Evolutionary conservation across 495 filamentous ascomycete genomes (phyloP).

Genomic region (Stereocaulon alpinum): DNA sequence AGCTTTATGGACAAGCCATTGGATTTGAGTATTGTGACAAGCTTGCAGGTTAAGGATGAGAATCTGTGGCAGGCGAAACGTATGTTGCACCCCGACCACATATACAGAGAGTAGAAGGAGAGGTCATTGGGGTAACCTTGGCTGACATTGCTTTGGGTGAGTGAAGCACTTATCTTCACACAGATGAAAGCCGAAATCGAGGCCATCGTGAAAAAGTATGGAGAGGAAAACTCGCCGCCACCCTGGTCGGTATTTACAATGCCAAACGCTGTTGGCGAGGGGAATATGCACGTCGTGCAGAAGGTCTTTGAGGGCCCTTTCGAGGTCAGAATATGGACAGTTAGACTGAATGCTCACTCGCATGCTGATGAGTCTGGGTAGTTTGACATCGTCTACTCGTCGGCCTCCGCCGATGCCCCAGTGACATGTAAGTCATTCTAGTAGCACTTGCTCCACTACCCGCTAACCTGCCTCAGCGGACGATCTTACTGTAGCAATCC

Average conservation of each 20-base stretch:
- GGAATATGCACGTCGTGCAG: constrained; percentile 84
- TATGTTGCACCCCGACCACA: constrained; percentile 15
- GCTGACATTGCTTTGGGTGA: constrained; percentile 18
- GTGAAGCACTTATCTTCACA: constrained; percentile 53
- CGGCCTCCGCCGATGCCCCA: constrained; percentile 52
- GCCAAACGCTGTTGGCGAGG: constrained; percentile 51
- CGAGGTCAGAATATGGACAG: constrained; percentile 38
- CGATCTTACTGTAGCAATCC: constrained; percentile 58
- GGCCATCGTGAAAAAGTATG: constrained; percentile 53
- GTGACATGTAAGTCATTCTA: constrained; percentile 42
- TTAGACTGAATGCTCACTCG: not conserved
- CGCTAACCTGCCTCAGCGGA: constrained; percentile 43
- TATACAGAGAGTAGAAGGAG: too few species aligned
- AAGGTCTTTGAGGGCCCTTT: constrained; percentile 87
- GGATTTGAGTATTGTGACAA: constrained; percentile 64
- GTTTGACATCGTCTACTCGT: constrained; percentile 90
- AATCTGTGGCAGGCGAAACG: constrained; percentile 81
- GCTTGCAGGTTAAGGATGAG: constrained; percentile 54
- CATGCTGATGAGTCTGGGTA: constrained; percentile 11
- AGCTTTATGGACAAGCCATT: constrained; percentile 63
- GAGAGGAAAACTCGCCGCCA: constrained; percentile 54
- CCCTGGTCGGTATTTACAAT: constrained; percentile 81
- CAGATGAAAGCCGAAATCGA: constrained; percentile 72
- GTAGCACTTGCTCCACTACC: not conserved
- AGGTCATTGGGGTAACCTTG: not conserved